Evolutionary conservation across 257 asterid species (phyloP), one percentile per base, ranked within the genome.

Genomic region (Penstemon barbatus): DNA sequence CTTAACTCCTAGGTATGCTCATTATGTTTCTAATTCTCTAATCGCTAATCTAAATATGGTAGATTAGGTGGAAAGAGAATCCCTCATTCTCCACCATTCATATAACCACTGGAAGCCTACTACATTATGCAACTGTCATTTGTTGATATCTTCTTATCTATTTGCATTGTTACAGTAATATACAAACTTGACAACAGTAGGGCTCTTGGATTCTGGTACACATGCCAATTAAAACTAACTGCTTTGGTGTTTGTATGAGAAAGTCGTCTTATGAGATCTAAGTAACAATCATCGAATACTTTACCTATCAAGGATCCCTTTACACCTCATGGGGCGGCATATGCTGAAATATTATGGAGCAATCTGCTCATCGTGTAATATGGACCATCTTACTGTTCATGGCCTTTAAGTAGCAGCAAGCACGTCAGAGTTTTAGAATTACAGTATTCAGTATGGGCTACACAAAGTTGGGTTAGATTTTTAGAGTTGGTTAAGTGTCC

Each of bases 1-100:
- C 41, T 54, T 19, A 25, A 25, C n/a, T 33, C 12, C 55, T 54
- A n/a, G 37, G 8, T 19, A 40, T 42, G 43, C 40, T 41, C 33
- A n/a, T 0, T 67, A 19, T 25, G 18, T 19, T 55, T 7, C 55
- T 55, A 67, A 0, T 40, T 68, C 7, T 9, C 57, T 19, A 12
- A 38, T 45, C 13, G 4, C 39, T 51, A 66, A 53, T 53, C 61
- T 54, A 53, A 42, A 54, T 11, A 56, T 37, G 63, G 53, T 33
- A 13, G 66, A 46, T 37, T 3, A 58, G n/a, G 2, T 9, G 50
- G 67, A 62, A 45, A 62, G 18, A 62, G 0, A 2, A 41, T 4
- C 8, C 1, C 8, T 61, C 15, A 11, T 44, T 41, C 55, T 25
- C 33, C 2, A 25, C 33, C 33, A 25, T 25, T 25, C 33, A 25